Evolutionary conservation across 2,329 filamentous ascomycete species (phyloP).

Genomic region (Penicillium expansum): DNA sequence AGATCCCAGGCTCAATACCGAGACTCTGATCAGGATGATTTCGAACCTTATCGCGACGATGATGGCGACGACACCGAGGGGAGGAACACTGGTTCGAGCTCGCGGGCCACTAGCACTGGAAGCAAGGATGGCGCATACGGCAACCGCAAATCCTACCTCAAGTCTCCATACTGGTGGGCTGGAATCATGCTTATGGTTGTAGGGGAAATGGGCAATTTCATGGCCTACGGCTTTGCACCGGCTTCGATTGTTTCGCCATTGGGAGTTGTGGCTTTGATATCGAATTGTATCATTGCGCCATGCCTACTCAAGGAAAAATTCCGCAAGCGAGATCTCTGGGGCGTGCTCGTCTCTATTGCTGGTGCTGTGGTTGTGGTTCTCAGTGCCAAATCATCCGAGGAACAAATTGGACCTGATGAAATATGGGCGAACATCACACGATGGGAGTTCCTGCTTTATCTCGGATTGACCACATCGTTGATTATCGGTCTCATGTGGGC

Average conservation of each 20-base stretch:
- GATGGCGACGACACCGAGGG: constrained; percentile 32
- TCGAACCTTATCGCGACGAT: constrained; percentile 28
- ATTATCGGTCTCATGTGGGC: constrained; percentile 77
- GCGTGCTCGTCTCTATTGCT: constrained; percentile 79
- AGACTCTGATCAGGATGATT: constrained; percentile 17
- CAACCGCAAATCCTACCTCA: constrained; percentile 71
- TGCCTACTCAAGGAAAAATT: constrained; percentile 91
- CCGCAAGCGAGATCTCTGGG: constrained; percentile 77
- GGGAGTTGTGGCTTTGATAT: constrained; percentile 93
- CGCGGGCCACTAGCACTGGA: constrained; percentile 32
- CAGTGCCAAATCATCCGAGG: constrained; percentile 84
- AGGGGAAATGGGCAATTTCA: constrained; percentile 92
- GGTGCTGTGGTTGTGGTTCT: constrained; percentile 91
- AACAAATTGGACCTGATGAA: constrained; percentile 83
- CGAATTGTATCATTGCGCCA: constrained; percentile 94
- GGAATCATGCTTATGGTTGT: constrained; percentile 90
- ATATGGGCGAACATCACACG: constrained; percentile 86
- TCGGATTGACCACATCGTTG: constrained; percentile 69
- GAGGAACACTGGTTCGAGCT: constrained; percentile 36
- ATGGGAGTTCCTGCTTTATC: constrained; percentile 86
- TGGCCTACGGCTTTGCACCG: constrained; percentile 95
- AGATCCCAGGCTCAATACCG: constrained; percentile 12
- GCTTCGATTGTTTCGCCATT: constrained; percentile 96
- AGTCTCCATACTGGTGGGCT: constrained; percentile 93
- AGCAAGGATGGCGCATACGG: constrained; percentile 39